Conservation (phyloP, 805 yeast species). For the Cyberlindnera misumaiensis region DNA sequence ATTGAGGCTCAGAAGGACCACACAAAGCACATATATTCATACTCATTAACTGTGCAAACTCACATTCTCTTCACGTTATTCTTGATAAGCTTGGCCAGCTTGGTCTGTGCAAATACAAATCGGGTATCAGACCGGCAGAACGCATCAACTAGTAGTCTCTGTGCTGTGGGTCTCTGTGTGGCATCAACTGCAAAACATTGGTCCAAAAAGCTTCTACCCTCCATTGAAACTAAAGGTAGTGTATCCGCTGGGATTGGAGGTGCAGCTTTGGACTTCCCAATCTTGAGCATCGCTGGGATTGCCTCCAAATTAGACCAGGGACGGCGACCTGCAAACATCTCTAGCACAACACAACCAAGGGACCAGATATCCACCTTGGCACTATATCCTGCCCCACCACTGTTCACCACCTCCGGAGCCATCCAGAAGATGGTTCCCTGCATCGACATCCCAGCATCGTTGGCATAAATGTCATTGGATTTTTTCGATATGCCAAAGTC, state of each 20-base stretch:
- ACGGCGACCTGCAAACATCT: slow-evolving; percentile 95
- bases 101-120: slow-evolving; percentile 49
- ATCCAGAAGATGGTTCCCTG: slow-evolving; percentile 99
- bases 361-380: slow-evolving; percentile 99
- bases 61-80: slow-evolving; percentile 30
- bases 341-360: slow-evolving; percentile 91
- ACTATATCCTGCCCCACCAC: slow-evolving; percentile 87
- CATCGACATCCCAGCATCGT: slow-evolving; percentile 94
- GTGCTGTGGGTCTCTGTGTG: slow-evolving; percentile 83
- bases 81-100: slow-evolving; percentile 47
- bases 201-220: slow-evolving; percentile 67
- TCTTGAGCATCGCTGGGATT: slow-evolving; percentile 87
- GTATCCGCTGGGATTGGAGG: slow-evolving; percentile 97
- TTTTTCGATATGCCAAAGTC: slow-evolving; percentile 95
- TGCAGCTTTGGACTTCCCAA: slow-evolving; percentile 78
- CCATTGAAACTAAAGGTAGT: slow-evolving; percentile 48
- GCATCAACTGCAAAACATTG: slow-evolving; percentile 76
- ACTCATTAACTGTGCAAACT: neutral
- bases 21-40: neutral
- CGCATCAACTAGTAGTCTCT: slow-evolving; percentile 45
- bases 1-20: too few species aligned
- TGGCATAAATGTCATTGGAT: slow-evolving; percentile 77
- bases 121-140: slow-evolving; percentile 36
- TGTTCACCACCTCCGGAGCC: slow-evolving; percentile 98
- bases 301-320: slow-evolving; percentile 98